Percentiles rank a stretch among this genome's conserved stretches.
Conservation (phyloP, 768 basidiomycete genomes). For the Tricholoma furcatifolium region DNA sequence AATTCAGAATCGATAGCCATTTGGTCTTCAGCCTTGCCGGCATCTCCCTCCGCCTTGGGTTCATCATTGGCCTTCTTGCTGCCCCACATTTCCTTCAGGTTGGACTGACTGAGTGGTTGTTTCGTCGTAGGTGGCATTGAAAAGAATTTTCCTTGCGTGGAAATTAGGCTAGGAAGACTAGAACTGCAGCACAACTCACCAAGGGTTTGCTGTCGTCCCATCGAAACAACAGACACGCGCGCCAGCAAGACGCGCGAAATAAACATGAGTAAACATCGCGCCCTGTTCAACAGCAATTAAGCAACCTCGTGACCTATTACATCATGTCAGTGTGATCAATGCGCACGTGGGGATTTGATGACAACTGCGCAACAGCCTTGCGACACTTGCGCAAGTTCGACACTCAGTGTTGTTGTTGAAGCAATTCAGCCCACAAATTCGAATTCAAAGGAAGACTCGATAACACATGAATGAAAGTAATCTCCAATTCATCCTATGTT, state of each 20-base stretch:
- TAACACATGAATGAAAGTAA: no score
- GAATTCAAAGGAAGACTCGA: no score
- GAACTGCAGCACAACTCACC: constrained; percentile 35
- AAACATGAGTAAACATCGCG: constrained; percentile 50
- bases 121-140: constrained; percentile 70
- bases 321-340: not conserved
- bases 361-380: no score
- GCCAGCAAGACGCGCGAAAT: constrained; percentile 33
- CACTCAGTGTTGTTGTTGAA: no score
- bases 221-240: constrained; percentile 29
- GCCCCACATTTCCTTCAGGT: constrained; percentile 73
- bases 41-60: constrained; percentile 18
- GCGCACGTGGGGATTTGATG: no score
- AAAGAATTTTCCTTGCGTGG: constrained; percentile 65
- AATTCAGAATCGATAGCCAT: constrained; percentile 31
- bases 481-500: not conserved
- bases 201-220: constrained; percentile 76
- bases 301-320: not conserved
- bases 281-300: constrained; percentile 27
- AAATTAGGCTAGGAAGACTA: not conserved
- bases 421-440: no score
- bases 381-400: no score
- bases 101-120: constrained; percentile 76
- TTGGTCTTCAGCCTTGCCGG: constrained; percentile 13
- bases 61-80: constrained; percentile 25